Conservation (phyloP, 306 rosid genomes). For the Pyrus betulifolia region DNA sequence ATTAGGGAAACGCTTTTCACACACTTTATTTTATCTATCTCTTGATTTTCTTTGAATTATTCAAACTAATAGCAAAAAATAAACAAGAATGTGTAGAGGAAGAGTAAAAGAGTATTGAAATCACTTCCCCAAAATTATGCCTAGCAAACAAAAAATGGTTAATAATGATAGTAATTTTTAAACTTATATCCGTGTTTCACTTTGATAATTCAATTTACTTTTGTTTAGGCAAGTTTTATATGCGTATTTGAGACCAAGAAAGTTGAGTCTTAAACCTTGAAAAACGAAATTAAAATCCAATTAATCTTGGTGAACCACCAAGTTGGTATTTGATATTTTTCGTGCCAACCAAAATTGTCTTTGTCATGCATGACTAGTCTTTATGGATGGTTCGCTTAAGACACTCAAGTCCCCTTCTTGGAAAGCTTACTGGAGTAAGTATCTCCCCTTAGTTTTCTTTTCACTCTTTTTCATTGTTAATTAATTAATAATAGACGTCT, state of each 20-base stretch:
- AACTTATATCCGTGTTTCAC: neutral
- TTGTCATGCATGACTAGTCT: neutral
- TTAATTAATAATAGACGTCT: neutral
- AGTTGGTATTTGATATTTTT: neutral
- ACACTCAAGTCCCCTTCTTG: neutral
- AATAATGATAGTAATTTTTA: no score
- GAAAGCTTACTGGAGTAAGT: neutral
- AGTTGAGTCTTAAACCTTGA: neutral
- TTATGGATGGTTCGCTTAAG: neutral
- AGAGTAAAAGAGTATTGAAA: no score
- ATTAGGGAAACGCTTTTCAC: no score
- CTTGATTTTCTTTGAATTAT: no score
- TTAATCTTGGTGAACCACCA: neutral
- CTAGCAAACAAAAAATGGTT: neutral
- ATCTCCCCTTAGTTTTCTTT: neutral
- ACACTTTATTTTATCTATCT: no score
- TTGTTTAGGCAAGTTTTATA: neutral
- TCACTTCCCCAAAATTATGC: neutral
- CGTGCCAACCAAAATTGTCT: neutral
- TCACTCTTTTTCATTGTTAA: neutral
- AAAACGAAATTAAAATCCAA: neutral
- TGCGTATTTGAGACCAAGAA: neutral
- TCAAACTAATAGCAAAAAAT: neutral
- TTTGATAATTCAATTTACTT: neutral
- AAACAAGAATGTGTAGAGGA: no score